phyloP scores from a whole-genome alignment of 495 filamentous ascomycete genomes.

The Physcia stellaris region DNA sequence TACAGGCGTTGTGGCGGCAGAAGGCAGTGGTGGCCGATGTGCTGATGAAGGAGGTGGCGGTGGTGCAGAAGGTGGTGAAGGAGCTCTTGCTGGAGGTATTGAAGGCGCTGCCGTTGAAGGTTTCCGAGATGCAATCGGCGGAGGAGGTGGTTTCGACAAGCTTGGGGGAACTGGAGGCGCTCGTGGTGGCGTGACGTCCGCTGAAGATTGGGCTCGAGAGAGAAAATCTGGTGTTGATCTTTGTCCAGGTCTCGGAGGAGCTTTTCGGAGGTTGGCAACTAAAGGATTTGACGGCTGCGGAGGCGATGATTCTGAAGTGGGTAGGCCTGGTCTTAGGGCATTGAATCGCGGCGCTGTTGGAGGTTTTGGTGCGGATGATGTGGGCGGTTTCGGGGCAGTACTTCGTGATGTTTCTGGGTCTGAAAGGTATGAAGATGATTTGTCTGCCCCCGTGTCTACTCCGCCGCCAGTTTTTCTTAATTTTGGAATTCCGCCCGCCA shows the following conservation, averaged over 20 bases:
- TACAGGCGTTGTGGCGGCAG: constrained; percentile 24
- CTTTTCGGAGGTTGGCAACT: constrained; percentile 47
- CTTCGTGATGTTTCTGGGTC: constrained; percentile 55
- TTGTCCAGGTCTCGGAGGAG: constrained; percentile 34
- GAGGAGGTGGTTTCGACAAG: constrained; percentile 32
- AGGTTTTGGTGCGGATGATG: constrained; percentile 34
- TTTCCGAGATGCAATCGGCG: constrained; percentile 44
- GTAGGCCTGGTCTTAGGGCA: constrained; percentile 36
- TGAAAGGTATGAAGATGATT: constrained; percentile 62
- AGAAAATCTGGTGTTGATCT: constrained; percentile 39
- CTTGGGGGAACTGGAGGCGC: constrained; percentile 53
- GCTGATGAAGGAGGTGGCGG: constrained; percentile 26
- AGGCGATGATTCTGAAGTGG: constrained; percentile 38
- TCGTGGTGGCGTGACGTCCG: constrained; percentile 43
- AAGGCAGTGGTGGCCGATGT: constrained; percentile 31
- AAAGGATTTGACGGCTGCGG: constrained; percentile 41
- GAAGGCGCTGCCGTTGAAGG: constrained; percentile 36
- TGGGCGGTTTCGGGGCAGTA: constrained; percentile 50
- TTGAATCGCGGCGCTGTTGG: constrained; percentile 22
- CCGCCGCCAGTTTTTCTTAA: constrained; percentile 79
- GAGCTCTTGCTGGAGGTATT: constrained; percentile 29
- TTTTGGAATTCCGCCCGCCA: constrained; percentile 93
- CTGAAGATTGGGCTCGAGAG: constrained; percentile 22
- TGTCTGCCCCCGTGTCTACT: constrained; percentile 75
- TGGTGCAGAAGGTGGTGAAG: constrained; percentile 25